Evolutionary conservation across 345 rosid genomes (phyloP), one percentile per base, ranked within the genome.

Genomic region (Mangifera indica): DNA sequence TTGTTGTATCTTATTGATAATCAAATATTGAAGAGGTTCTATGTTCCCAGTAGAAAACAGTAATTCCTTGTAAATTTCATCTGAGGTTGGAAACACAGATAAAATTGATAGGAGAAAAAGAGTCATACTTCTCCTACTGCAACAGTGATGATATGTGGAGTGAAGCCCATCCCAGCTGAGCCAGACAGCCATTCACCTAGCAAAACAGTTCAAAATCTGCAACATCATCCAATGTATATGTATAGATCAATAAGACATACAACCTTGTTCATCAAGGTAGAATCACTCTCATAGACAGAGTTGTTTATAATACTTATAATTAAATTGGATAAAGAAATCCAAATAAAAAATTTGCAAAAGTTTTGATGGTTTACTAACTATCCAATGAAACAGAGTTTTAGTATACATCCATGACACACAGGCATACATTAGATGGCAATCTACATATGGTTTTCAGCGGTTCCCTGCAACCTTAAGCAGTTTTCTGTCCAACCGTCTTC

Each of bases 131-230:
- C 97, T 82, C 97, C 97, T 60, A 83, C 78, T 45, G 91, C 89
- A 73, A 88, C 84, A 3, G 88, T 71, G 76, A 92, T 84, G 76
- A 90, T 77, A 63, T 89, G 96, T 3, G 96, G 93, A 44, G 91
- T 88, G 80, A 90, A 92, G 69, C 96, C 93, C 78, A 87, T 81
- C 68, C 97, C 96, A 42, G 97, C 89, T 1, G 96, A 79, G 70
- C 92, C 89, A 68, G 93, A 87, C 65, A 88, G 77, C 82, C 84
- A 80, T 70, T 77, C 85, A 79, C 97, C 97, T 92, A 49, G 65
- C 81, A 83, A 83, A 70, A 82, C 49, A 81, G 58, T 66, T 75
- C 34, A 53, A 40, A 77, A 55, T 72, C 67, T 65, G 29, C 58
- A 66, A 40, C 62, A 72, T 65, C 81, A 67, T 53, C 29, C 20